Base-by-base conservation (phyloP, 140 eudicot genomes). In the Anethum foeniculum region DNA sequence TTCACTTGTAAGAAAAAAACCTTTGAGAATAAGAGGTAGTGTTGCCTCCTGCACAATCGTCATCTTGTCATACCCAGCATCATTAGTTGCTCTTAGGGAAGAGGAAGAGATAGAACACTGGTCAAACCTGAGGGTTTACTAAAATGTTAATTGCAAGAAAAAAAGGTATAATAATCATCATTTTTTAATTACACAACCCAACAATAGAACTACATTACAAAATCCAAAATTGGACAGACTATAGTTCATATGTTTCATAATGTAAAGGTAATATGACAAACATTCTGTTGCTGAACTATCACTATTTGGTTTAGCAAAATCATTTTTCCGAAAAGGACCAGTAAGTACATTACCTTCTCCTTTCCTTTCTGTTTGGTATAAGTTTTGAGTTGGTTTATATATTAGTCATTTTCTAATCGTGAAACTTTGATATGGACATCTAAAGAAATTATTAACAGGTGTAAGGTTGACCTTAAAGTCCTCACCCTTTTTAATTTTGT, bases 61-160 rank as follows among this genome's bases (percentile, higher is more conserved):
- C 99, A 96, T 96, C 90, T 84, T 93, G 79, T 93, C 97, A 85
- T 93, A 96, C 19, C 99, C 99, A 75, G 88, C 97, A 88, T 91
- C 98, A 82, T 90, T 93, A 34, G 93, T 85, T 82, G 81, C 99
- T 88, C 90, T 96, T 80, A 96, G 79, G 16, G 97, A 88, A 81
- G 79, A 85, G 8, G 91, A 89, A 72, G 99, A 96, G 81, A 96
- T 85, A 21, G 93, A 74, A 80, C 96, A 93, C 81, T 96, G 93
- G 85, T 96, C 99, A 84, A 96, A 96, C 94, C 98, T 94, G 91
- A 71, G 48, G 36, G 38, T 46, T 77, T 74, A 43, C 14, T 80
- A 65, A 64, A 19, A 28, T 19, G 82, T 69, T 60, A 44, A 62
- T 46, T 34, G 64, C 41, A 68, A 68, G n/a, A 68, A 68, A 8